phyloP scores from a whole-genome alignment of 1,139 yeast species.

The Arxiozyma telluris region DNA sequence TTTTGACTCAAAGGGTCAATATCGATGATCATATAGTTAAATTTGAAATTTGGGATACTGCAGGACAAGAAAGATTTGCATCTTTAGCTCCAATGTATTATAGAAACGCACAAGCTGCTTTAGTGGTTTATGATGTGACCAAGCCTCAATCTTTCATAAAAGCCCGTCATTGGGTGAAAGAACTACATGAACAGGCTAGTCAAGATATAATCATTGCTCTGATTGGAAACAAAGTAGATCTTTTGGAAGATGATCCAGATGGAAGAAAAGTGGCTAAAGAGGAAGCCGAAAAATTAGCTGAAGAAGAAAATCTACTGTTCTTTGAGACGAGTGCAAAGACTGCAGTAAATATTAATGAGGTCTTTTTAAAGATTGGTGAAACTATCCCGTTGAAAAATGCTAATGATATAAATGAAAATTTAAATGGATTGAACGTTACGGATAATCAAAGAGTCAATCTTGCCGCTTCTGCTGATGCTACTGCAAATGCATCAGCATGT shows the following conservation, averaged over 20 bases:
- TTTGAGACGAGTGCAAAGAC: constrained; percentile 95
- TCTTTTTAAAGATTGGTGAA: constrained; percentile 81
- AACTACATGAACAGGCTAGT: constrained; percentile 88
- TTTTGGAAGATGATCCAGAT: constrained; percentile 38
- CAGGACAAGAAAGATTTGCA: constrained; percentile 97
- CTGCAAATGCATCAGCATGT: constrained; percentile 17
- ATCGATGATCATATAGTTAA: constrained; percentile 85
- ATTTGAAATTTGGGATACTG: constrained; percentile 98
- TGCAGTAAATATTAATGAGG: constrained; percentile 84
- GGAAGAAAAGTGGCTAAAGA: constrained; percentile 76
- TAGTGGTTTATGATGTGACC: constrained; percentile 91
- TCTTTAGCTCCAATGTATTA: constrained; percentile 96
- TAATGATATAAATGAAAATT: constrained; percentile 9
- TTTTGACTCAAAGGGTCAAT: constrained; percentile 87
- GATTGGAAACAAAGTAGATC: constrained; percentile 86
- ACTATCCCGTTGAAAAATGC: constrained; percentile 32
- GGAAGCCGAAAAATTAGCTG: constrained; percentile 75
- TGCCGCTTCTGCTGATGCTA: constrained; percentile 12
- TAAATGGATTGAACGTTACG: constrained; percentile 13
- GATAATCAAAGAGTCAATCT: constrained; percentile 25
- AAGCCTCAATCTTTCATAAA: constrained; percentile 96
- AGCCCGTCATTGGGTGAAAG: constrained; percentile 99
- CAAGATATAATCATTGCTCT: constrained; percentile 87
- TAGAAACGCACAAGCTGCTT: constrained; percentile 96
- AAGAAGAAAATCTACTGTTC: constrained; percentile 79